Conservation (phyloP, 2,329 filamentous ascomycete genomes). For the Venturia carpophila region DNA sequence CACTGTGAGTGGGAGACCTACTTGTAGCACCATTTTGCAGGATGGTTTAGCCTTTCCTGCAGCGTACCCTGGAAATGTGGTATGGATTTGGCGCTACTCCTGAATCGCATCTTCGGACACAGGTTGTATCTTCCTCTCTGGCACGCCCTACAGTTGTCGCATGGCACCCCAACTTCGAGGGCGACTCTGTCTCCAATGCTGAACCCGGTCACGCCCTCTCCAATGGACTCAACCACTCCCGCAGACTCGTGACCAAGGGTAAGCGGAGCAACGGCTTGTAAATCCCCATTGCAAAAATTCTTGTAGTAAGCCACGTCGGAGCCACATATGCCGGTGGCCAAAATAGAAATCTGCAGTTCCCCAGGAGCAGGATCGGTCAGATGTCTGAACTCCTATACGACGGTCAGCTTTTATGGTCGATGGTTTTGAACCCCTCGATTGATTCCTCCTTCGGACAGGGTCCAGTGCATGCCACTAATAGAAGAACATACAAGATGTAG, state of each 20-base stretch:
- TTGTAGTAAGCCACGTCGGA: constrained; percentile 66
- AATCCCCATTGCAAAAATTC: constrained; percentile 63
- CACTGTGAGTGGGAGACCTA: constrained; percentile 23
- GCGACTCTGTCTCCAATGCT: constrained; percentile 36
- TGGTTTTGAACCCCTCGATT: constrained; percentile 12
- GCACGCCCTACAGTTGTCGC: constrained; percentile 36
- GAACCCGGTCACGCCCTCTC: constrained; percentile 32
- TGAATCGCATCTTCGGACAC: constrained; percentile 36
- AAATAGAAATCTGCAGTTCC: constrained; percentile 59
- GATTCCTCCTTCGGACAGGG: neutral
- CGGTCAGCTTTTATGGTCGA: constrained; percentile 4
- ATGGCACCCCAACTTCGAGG: constrained; percentile 35
- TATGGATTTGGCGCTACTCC: constrained; percentile 37
- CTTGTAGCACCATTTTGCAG: constrained; percentile 39
- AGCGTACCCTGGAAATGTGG: constrained; percentile 38
- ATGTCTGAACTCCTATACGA: constrained; percentile 45
- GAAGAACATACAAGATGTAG: constrained; percentile 33
- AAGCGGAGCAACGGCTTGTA: constrained; percentile 57
- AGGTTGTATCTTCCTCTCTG: constrained; percentile 37
- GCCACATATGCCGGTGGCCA: constrained; percentile 60
- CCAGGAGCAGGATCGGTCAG: constrained; percentile 47
- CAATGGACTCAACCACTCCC: constrained; percentile 33
- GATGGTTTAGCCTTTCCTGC: constrained; percentile 38
- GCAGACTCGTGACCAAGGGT: constrained; percentile 44
- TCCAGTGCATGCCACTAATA: neutral